Evolutionary conservation across 768 basidiomycete species (phyloP).

Genomic region (Pleurotus citrinopileatus): DNA sequence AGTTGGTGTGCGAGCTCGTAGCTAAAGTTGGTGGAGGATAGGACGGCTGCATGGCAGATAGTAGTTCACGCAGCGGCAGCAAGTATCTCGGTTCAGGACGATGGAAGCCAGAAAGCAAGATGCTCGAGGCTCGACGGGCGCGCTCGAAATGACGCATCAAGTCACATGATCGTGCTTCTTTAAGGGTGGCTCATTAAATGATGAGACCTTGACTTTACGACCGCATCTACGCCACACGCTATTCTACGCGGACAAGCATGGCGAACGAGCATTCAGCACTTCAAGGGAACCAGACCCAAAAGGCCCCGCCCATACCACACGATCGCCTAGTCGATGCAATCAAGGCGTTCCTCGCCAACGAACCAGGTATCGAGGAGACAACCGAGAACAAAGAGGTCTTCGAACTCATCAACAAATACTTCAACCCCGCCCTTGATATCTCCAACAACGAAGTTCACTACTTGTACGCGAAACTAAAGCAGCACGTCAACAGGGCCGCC

Average conservation of each 20-base stretch:
- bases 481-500: not conserved
- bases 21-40: not conserved
- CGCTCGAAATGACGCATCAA: too few species aligned
- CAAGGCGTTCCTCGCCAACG: slow-evolving; percentile 4
- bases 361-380: slow-evolving; percentile 6
- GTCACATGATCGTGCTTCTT: too few species aligned
- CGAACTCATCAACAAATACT: slow-evolving; percentile 9
- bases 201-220: too few species aligned
- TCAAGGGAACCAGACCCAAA: too few species aligned
- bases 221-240: not conserved
- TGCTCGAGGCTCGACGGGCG: too few species aligned
- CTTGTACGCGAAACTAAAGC: slow-evolving; percentile 7
- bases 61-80: too few species aligned
- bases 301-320: slow-evolving; percentile 1
- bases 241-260: not conserved
- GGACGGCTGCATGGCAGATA: not conserved
- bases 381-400: not conserved
- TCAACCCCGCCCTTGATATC: slow-evolving; percentile 2
- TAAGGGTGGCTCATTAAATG: too few species aligned
- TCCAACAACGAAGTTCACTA: not conserved
- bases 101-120: too few species aligned
- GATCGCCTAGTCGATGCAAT: slow-evolving; percentile 1
- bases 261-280: not conserved
- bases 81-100: too few species aligned
- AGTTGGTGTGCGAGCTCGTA: not conserved